phyloP scores from a whole-genome alignment of 2,329 filamentous ascomycete species.

The Pseudocercospora cruenta region DNA sequence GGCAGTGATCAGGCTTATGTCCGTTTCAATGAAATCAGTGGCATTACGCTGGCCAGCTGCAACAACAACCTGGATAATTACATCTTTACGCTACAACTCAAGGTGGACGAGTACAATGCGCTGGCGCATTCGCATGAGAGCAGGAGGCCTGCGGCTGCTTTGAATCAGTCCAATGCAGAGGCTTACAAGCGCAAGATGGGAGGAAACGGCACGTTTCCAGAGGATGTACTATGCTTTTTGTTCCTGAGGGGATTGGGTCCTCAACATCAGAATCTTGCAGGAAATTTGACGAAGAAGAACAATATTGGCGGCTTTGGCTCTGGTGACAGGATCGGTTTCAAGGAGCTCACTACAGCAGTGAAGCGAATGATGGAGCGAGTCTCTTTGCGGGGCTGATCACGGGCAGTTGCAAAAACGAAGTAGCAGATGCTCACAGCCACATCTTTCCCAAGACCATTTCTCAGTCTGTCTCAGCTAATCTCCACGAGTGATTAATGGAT shows the following conservation, averaged over 20 bases:
- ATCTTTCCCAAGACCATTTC: too few species aligned
- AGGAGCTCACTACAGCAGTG: slow-evolving; percentile 31
- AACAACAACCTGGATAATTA: slow-evolving; percentile 33
- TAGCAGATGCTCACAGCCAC: neutral
- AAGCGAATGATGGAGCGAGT: slow-evolving; percentile 21
- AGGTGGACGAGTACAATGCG: slow-evolving; percentile 32
- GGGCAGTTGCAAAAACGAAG: neutral
- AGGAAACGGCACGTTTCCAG: slow-evolving; percentile 27
- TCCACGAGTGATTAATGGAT: too few species aligned
- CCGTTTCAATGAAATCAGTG: slow-evolving; percentile 32
- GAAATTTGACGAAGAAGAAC: slow-evolving; percentile 33
- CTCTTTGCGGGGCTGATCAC: neutral
- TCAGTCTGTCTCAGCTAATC: too few species aligned
- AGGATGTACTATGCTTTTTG: slow-evolving; percentile 37
- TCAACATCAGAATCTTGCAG: slow-evolving; percentile 31
- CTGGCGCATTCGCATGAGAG: slow-evolving; percentile 27
- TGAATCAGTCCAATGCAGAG: slow-evolving; percentile 18
- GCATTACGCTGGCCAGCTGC: slow-evolving; percentile 31
- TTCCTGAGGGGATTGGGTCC: slow-evolving; percentile 35
- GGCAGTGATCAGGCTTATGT: slow-evolving; percentile 34
- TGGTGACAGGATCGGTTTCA: slow-evolving; percentile 34
- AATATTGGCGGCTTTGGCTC: slow-evolving; percentile 40
- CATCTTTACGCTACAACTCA: slow-evolving; percentile 32
- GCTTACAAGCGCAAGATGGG: slow-evolving; percentile 18
- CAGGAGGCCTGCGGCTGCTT: slow-evolving; percentile 13